These are phyloP conservation scores for Telfairia occidentalis DNA, from an alignment of 331 rosid genomes.

Conservation along the genomic window DNA sequence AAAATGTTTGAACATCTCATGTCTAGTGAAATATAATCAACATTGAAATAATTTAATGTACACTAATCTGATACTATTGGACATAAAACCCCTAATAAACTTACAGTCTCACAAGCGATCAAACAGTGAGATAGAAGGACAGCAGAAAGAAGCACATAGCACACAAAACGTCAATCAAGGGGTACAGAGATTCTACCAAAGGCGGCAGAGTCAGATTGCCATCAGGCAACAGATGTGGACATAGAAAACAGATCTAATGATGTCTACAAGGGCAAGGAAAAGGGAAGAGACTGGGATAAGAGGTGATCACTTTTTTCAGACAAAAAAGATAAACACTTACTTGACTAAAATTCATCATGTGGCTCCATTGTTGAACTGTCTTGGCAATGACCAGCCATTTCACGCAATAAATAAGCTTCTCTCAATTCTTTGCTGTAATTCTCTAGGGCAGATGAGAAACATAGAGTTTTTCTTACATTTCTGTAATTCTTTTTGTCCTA, in stretches of 20 bases:
- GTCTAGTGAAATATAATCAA: background rate
- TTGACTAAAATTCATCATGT: slow-evolving; percentile 15
- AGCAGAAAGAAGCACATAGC: background rate
- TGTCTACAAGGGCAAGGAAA: background rate
- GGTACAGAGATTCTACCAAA: background rate
- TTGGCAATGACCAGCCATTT: slow-evolving; percentile 14
- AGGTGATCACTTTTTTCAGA: slow-evolving; percentile 5
- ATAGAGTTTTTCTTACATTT: background rate
- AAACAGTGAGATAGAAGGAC: background rate
- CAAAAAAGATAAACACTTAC: slow-evolving; percentile 12
- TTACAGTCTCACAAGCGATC: background rate
- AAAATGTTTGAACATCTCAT: background rate
- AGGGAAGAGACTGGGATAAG: slow-evolving; percentile 5
- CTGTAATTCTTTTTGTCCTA: background rate
- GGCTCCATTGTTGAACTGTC: slow-evolving; percentile 18
- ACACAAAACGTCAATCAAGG: background rate
- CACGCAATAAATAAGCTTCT: slow-evolving; percentile 16
- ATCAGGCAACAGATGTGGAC: slow-evolving; percentile 3
- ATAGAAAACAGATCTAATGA: slow-evolving; percentile 11
- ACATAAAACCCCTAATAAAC: slow-evolving; percentile 9
- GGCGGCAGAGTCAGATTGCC: slow-evolving; percentile 7
- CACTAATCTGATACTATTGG: background rate
- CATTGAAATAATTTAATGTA: background rate
- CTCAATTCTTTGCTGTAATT: slow-evolving; percentile 11
- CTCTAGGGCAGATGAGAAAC: slow-evolving; percentile 8